A percentile compares a stretch with the other conserved stretches of the same genome.
Conservation (phyloP, 1,284 basidiomycete genomes). For the Austropuccinia psidii region DNA sequence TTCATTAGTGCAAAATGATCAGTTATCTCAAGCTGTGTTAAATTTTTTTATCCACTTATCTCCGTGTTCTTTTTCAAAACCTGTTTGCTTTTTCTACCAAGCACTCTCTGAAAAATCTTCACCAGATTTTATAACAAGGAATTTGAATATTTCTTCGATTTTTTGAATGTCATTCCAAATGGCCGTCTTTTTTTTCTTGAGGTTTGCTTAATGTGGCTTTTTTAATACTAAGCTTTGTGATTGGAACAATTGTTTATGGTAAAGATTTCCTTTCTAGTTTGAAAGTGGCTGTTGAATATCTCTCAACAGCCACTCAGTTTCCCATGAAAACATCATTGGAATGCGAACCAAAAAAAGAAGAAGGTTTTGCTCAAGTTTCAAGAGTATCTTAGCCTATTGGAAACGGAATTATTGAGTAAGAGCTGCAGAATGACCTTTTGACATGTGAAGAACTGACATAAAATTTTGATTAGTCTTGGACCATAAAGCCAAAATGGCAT, state of each 20-base stretch:
- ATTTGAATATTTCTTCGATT: background rate
- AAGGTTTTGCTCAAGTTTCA: constrained; percentile 20
- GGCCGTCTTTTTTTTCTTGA: background rate
- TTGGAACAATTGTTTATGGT: constrained; percentile 22
- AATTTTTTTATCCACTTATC: background rate
- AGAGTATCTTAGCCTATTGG: background rate
- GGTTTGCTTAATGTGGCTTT: background rate
- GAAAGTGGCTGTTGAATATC: constrained; percentile 31
- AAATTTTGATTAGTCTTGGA: constrained; percentile 7
- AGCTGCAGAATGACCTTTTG: too few species aligned
- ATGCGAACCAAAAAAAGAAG: constrained; percentile 21
- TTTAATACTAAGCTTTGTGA: too few species aligned
- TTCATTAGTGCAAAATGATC: constrained; percentile 26
- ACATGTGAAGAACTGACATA: too few species aligned
- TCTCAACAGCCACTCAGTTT: constrained; percentile 19
- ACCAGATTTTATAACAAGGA: background rate
- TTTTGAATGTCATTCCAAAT: background rate
- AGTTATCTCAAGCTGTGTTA: constrained; percentile 18
- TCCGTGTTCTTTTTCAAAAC: background rate
- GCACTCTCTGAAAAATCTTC: background rate
- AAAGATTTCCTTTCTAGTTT: constrained; percentile 29
- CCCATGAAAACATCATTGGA: background rate
- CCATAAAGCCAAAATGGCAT: constrained; percentile 19
- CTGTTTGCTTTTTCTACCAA: background rate
- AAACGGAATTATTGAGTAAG: constrained; percentile 33